Evolutionary conservation across 176 grass and related monocot genomes (phyloP), one percentile per base, ranked within the genome.

Genomic region (Aegilops sharonensis): DNA sequence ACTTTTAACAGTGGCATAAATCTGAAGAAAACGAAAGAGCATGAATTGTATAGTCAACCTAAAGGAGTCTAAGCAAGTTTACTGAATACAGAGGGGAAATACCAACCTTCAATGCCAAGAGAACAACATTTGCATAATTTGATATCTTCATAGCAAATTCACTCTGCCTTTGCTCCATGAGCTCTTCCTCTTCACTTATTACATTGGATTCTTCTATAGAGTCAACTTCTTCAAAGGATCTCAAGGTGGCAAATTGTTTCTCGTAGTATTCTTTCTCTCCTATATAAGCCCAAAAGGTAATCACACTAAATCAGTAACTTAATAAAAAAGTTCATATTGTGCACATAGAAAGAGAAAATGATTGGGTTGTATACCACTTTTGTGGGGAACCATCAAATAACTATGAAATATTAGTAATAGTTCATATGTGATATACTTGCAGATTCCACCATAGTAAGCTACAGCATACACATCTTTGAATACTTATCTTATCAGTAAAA

Each of bases 91-190:
- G 40, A 5, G 20, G 43, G 14, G 39, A 60, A 73, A 20, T 32
- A 14, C 36, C 34, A 52, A 95, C 95, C 93, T 98, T 98, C 76
- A 98, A 89, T 0, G 86, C 86, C 84, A 98, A 95, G 68, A 98
- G 93, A 84, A 86, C 36, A 78, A 95, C 84, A 81, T 98, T 98
- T 86, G 93, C 93, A 70, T 91, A 95, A 70, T 98, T 98, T 59
- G 95, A 98, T 83, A 98, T 94, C 70, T 72, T 94, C 91, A 98
- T 95, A 35, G 95, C 78, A 74, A 95, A 98, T 88, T 98, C 95
- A 85, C 91, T 98, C 78, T 92, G 91, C 14, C 64, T 90, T 90
- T 92, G 91, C 88, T 95, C 95, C 29, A 63, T 5, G 25, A 92
- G 85, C 9, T 93, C 94, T 18, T 88, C 82, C 31, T 86, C 91